Evolutionary conservation across 345 rosid genomes (phyloP), one percentile per base, ranked within the genome.

Genomic region (Gossypium sturtianum): DNA sequence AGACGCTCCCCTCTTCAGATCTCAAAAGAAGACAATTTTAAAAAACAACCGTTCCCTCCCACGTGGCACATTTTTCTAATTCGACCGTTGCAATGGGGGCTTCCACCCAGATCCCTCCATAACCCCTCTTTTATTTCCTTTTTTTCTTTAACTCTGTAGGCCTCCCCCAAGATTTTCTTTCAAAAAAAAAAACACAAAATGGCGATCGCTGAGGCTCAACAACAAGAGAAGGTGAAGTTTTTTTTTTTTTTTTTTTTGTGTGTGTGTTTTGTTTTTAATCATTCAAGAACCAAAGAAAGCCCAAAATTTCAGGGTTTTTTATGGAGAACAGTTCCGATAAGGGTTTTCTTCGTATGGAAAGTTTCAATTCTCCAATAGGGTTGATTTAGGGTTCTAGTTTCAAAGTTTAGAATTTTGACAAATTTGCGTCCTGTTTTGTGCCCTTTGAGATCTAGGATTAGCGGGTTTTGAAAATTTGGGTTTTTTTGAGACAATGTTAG

Each of bases 131-230:
- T 64, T 47, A 72, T 59, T 53, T 53, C n/a, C 53, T 27, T 66
- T 45, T 62, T 12, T 74, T 7, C 47, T 60, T 53, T 62, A 8
- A 70, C 62, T n/a, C 72, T 56, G 45, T 47, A 17, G 16, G 17
- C 65, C 16, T 17, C 79, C 7, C 7, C 71, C 52, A 34, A 34
- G 41, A 34, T 34, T 69, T 66, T 52, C 48, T 23, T 43, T 1
- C 6, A 45, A 10, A 45, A 15, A 12, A 9, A 70, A 34, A 63
- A 27, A 27, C 1, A 23, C 1, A 23, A 23, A 66, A 91, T 89
- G 97, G 93, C 89, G 80, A 91, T 91, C 49, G 87, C 89, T 52
- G 98, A 93, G 72, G 73, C 80, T n/a, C 90, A 84, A 12, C 79
- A 83, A 20, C 91, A 80, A 61, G 90, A 88, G 52, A 87, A 89